Conservation (phyloP, 2,329 filamentous ascomycete genomes). For the Phoma herbarum region DNA sequence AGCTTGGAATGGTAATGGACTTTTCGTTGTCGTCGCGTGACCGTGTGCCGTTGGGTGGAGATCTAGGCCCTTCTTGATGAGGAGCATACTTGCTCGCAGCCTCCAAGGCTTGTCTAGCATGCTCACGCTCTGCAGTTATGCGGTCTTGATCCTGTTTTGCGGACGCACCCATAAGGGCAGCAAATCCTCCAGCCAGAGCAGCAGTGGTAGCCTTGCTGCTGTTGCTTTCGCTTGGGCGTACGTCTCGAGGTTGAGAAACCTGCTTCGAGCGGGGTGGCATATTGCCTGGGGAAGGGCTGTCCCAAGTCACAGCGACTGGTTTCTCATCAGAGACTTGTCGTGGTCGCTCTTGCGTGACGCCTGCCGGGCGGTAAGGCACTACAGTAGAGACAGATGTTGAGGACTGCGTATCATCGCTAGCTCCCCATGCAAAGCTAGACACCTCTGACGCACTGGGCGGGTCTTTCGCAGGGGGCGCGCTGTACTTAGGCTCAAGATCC, state of each 20-base stretch:
- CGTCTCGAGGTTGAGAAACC: slow-evolving; percentile 17
- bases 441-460: slow-evolving; percentile 18
- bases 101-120: slow-evolving; percentile 39
- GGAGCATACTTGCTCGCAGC: slow-evolving; percentile 30
- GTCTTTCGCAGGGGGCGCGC: slow-evolving; percentile 2
- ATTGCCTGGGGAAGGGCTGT: neutral
- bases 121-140: slow-evolving; percentile 39
- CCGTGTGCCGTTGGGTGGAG: slow-evolving; percentile 33
- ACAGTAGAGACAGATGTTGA: slow-evolving; percentile 16
- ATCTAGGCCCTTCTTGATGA: slow-evolving; percentile 20
- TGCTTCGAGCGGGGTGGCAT: neutral
- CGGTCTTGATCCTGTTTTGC: slow-evolving; percentile 48
- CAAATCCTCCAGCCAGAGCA: slow-evolving; percentile 46
- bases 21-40: slow-evolving; percentile 26
- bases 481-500: slow-evolving; percentile 17
- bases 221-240: slow-evolving; percentile 18
- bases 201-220: slow-evolving; percentile 31
- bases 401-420: slow-evolving; percentile 19
- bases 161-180: slow-evolving; percentile 42
- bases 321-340: slow-evolving; percentile 11
- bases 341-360: neutral
- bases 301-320: slow-evolving; percentile 13
- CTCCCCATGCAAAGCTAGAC: slow-evolving; percentile 15
- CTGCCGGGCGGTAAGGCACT: slow-evolving; percentile 10
- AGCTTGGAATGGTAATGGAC: slow-evolving; percentile 41